These are phyloP conservation scores for Cairneyella variabilis DNA, from an alignment of 495 filamentous ascomycete species.

Conservation along the genomic window DNA sequence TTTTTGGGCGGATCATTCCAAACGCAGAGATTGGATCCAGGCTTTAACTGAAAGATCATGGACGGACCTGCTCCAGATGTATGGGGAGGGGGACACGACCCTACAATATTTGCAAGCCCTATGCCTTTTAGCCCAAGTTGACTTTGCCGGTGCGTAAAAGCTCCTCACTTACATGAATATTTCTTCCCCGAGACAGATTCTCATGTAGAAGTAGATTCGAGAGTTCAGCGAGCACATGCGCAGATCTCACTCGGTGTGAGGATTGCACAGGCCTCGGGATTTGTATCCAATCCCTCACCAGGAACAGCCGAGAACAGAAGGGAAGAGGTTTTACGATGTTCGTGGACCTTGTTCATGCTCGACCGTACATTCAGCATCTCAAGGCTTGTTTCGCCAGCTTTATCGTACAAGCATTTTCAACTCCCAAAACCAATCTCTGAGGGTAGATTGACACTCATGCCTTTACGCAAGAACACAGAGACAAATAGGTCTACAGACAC, in stretches of 20 bases:
- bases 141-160: slow-evolving; percentile 3
- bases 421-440: slow-evolving; percentile 7
- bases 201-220: neutral
- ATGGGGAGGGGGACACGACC: slow-evolving; percentile 1
- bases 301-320: neutral
- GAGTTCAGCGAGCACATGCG: slow-evolving; percentile 8
- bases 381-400: slow-evolving; percentile 3
- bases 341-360: slow-evolving; percentile 13
- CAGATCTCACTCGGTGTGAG: slow-evolving; percentile 10
- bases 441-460: neutral
- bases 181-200: neutral
- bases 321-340: slow-evolving; percentile 3
- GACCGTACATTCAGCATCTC: slow-evolving; percentile 12
- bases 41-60: slow-evolving; percentile 8
- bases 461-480: neutral
- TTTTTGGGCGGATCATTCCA: slow-evolving; percentile 4
- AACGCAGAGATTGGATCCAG: neutral
- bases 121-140: slow-evolving; percentile 10
- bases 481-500: neutral
- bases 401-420: slow-evolving; percentile 6
- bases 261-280: slow-evolving; percentile 5
- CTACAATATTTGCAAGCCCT: slow-evolving; percentile 8
- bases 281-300: neutral
- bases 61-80: slow-evolving; percentile 1
- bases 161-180: too few species aligned